Conservation (phyloP, 2,329 filamentous ascomycete species). For the Penicillium frequentans region DNA sequence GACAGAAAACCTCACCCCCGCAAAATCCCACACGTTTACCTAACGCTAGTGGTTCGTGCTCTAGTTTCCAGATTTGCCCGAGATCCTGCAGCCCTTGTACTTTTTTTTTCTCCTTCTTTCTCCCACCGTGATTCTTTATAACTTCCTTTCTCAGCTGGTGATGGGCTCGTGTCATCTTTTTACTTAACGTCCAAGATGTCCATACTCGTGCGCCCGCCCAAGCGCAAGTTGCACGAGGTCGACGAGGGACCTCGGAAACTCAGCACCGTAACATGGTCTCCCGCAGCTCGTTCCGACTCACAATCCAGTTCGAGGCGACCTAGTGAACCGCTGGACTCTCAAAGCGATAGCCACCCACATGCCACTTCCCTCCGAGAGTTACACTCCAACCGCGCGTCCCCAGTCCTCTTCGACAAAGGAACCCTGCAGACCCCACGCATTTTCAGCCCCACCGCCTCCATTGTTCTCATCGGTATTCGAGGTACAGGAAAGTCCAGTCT, state of each 20-base stretch:
- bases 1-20: conserved; percentile 1
- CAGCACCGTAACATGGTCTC: background rate
- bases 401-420: conserved; percentile 24
- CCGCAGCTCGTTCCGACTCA: background rate
- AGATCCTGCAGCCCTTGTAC: background rate
- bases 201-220: conserved; percentile 31
- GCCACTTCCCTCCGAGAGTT: conserved; percentile 23
- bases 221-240: conserved; percentile 32
- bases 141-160: conserved; percentile 3
- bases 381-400: conserved; percentile 31
- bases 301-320: conserved; percentile 10
- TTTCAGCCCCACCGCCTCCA: conserved; percentile 65
- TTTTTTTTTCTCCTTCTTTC: background rate
- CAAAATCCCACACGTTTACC: background rate
- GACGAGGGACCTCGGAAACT: conserved; percentile 23
- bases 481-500: conserved; percentile 75
- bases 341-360: conserved; percentile 19
- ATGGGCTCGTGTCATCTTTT: conserved; percentile 7
- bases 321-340: conserved; percentile 19
- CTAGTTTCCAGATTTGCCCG: background rate
- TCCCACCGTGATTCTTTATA: background rate
- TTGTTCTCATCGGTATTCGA: conserved; percentile 71
- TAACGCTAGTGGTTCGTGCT: background rate
- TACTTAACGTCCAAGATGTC: conserved; percentile 24
- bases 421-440: conserved; percentile 28